Evolutionary conservation across 2,329 filamentous ascomycete species (phyloP), one percentile per base, ranked within the genome.

Genomic region (Tolypocladium pustulatum): DNA sequence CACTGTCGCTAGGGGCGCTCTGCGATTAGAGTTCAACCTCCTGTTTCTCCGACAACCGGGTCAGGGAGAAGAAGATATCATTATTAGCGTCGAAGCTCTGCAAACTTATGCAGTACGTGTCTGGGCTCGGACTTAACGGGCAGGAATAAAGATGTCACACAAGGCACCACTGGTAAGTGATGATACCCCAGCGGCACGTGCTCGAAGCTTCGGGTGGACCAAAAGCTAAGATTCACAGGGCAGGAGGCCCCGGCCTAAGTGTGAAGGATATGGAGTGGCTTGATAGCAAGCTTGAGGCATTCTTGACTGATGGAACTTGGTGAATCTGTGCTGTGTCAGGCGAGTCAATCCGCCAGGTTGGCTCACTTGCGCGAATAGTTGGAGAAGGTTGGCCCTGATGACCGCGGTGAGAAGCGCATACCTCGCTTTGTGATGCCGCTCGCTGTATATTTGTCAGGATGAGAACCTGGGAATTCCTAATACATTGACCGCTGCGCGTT

Each of bases 241-340:
- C 84, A 20, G 84, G 84, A 15, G 88, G 88, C 1, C 88, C 88
- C 5, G 88, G 88, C 0, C 78, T 86, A n/a, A 88, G 81, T 63
- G 81, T 80, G 59, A 84, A 87, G 37, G 89, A 92, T 69, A 80
- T 87, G 2, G 81, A 82, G 65, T 92, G 88, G 87, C 74, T 92
- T 49, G 86, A 91, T 66, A 75, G 82, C 34, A 81, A 81, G 62
- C 67, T 90, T 59, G 76, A 72, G 20, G 71, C 72, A 8, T 81
- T 87, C 56, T 61, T 73, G 15, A 54, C 65, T 27, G 60, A 66
- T 46, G 61, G 56, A 15, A 20, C 32, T 22, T 30, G 25, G 34
- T 52, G 13, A 52, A 12, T n/a, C 1, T 10, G 15, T 52, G 9
- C 10, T 10, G 46, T 51, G 20, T 49, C 2, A 25, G 22, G 17